phyloP scores from a whole-genome alignment of 2,329 filamentous ascomycete species.

The Colletotrichum tropicicola region DNA sequence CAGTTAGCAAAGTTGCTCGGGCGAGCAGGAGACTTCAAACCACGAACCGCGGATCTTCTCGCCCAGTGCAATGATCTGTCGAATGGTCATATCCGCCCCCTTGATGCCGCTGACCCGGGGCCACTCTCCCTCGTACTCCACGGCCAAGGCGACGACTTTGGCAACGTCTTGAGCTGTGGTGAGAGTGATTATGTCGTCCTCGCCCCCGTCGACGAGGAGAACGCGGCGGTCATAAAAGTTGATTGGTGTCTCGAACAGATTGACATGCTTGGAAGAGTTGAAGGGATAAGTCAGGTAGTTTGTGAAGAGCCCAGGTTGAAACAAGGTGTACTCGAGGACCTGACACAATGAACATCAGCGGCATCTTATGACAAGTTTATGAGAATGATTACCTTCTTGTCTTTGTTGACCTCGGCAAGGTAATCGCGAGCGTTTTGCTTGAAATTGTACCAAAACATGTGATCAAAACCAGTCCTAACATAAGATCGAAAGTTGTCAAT shows the following conservation, averaged over 20 bases:
- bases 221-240: slow-evolving; percentile 52
- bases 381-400: slow-evolving; percentile 45
- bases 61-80: slow-evolving; percentile 49
- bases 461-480: slow-evolving; percentile 33
- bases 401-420: slow-evolving; percentile 58
- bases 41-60: slow-evolving; percentile 49
- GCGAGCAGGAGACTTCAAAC: too few relatives aligned
- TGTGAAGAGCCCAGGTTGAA: slow-evolving; percentile 63
- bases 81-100: slow-evolving; percentile 44
- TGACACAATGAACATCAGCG: slow-evolving; percentile 33
- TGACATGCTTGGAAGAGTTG: slow-evolving; percentile 53
- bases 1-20: too few relatives aligned
- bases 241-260: slow-evolving; percentile 46
- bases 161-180: slow-evolving; percentile 55
- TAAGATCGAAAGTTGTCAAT: not conserved
- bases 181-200: slow-evolving; percentile 52
- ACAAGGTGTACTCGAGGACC: slow-evolving; percentile 65
- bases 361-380: too few relatives aligned
- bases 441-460: slow-evolving; percentile 57
- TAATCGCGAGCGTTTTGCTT: slow-evolving; percentile 62
- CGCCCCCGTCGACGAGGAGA: slow-evolving; percentile 50
- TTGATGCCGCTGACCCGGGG: slow-evolving; percentile 50
- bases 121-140: slow-evolving; percentile 55
- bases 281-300: slow-evolving; percentile 64
- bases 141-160: slow-evolving; percentile 45